Base-by-base conservation (phyloP, 2,329 filamentous ascomycete genomes). In the Botrytis cinerea region DNA sequence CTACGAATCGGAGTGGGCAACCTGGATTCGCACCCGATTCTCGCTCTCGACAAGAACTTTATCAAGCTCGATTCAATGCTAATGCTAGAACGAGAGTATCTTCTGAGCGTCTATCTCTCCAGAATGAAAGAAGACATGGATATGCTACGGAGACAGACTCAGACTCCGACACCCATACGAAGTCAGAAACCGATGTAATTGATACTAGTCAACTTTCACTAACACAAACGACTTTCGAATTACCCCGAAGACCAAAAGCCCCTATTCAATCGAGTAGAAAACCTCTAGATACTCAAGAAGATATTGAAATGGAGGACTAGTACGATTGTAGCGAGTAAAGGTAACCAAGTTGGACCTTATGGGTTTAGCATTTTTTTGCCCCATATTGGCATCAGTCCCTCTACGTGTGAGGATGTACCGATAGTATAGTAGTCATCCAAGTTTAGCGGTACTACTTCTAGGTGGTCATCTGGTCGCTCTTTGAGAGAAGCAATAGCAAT, bases 131-230 rank as follows among this genome's bases (percentile, higher is more conserved):
- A 3, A 54, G 25, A 5, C 2, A 54, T 6, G 25, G 2, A n/a
- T 16, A 7, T n/a, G 4, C 5, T 7, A 7, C 2, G 2, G 48
- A n/a, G 0, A 3, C 0, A 16, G 12, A 54, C 25, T 54, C 25
- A n/a, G 25, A 51, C 5, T 51, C 48, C 48, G 25, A 51, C 5
- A n/a, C 48, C 48, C 2, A 14, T n/a, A 14, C 22, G 25, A 5
- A 14, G 25, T 54, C 25, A 54, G 20, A 22, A 5, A 12, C 48
- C 12, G 48, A 54, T n/a, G n/a, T 54, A 16, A 54, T 5, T 54
- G 25, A 54, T 54, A 16, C 5, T 7, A 54, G 2, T 54, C 48
- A 54, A n/a, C 25, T n/a, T 16, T 54, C 12, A 16, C 25, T 10
- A 54, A 54, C 25, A 22, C 9, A 9, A 3, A 32, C 54, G 16